Base-by-base conservation (phyloP, 2,329 filamentous ascomycete genomes). In the Clonostachys chloroleuca region DNA sequence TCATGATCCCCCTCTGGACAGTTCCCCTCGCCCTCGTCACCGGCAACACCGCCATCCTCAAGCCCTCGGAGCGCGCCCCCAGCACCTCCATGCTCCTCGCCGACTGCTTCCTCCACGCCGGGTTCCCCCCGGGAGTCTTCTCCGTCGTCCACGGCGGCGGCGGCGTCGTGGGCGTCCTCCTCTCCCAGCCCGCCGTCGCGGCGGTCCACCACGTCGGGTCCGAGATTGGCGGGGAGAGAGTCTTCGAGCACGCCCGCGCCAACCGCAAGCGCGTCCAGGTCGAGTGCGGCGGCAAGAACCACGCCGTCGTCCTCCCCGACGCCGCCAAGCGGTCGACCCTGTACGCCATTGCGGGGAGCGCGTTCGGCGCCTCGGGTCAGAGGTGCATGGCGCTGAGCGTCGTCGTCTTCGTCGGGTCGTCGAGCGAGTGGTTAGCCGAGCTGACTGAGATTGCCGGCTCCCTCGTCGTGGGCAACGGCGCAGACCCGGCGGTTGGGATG, bases 1-100 rank as follows among this genome's bases (percentile, higher is more conserved):
- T 87, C 52, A 91, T 92, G 87, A 91, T 92, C 60, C 87, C 87
- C 1, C 73, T 92, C 18, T 92, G 87, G 87, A 88, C 80, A 49
- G 87, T 92, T 48, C 87, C 87, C 8, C 83, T 91, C 54, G 87
- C 87, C 34, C 86, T 86, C 5, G 79, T 90, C 17, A 88, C 85
- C 5, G 87, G 87, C 47, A 92, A 92, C 71, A 89, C 86, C 12
- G 73, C 89, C 47, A 78, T 92, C 52, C 72, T 92, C 56, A 92
- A 92, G 74, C 87, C 87, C 2, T 91, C 87, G 1, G 87, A 92
- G 70, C 79, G 87, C 45, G 87, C 90, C 57, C 87, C 87, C 2
- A 86, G 87, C 47, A 87, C 87, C 2, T 81, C 83, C 51, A 89
- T 92, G 84, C 90, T 92, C 61, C 73, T 92, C 13, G 86, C 84